Conservation (phyloP, 2,329 filamentous ascomycete species). For the Dendrostoma leiphaemia region DNA sequence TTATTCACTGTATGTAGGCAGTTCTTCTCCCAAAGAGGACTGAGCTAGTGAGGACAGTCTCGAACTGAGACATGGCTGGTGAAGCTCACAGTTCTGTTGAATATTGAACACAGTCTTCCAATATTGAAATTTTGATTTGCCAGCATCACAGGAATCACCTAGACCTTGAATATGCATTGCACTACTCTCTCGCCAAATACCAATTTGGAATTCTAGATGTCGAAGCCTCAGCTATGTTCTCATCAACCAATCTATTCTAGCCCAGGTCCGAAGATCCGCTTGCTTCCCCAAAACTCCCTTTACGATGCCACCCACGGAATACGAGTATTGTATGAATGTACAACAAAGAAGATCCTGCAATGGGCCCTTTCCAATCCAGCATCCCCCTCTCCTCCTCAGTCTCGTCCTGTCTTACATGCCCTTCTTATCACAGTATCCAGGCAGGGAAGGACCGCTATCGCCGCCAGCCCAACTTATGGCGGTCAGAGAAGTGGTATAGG, state of each 20-base stretch:
- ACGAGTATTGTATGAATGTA: conserved; percentile 12
- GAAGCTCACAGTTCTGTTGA: too few relatives aligned
- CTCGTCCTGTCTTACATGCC: conserved; percentile 19
- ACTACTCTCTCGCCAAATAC: background rate
- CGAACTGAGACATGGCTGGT: too few relatives aligned
- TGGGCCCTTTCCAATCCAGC: background rate
- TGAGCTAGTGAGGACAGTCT: too few relatives aligned
- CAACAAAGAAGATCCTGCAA: conserved; percentile 5
- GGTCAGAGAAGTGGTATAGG: conserved; percentile 86
- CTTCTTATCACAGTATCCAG: conserved; percentile 54
- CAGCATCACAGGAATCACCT: too few relatives aligned
- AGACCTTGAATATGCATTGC: too few relatives aligned
- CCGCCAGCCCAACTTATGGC: conserved; percentile 79
- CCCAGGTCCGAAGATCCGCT: background rate
- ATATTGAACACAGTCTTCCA: too few relatives aligned
- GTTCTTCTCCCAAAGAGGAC: too few relatives aligned
- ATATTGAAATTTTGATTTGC: too few relatives aligned
- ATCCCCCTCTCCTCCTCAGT: background rate
- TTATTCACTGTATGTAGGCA: too few relatives aligned
- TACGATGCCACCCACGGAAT: too few relatives aligned
- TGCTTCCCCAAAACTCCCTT: background rate
- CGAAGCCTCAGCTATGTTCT: background rate
- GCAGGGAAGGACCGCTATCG: conserved; percentile 38
- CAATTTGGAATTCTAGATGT: background rate
- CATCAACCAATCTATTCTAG: conserved; percentile 18